Percentiles rank a stretch among this genome's conserved stretches.
Evolutionary conservation across 202 grass and related monocot species (phyloP).

Genomic region (Bolboschoenoplectus hybrid): DNA sequence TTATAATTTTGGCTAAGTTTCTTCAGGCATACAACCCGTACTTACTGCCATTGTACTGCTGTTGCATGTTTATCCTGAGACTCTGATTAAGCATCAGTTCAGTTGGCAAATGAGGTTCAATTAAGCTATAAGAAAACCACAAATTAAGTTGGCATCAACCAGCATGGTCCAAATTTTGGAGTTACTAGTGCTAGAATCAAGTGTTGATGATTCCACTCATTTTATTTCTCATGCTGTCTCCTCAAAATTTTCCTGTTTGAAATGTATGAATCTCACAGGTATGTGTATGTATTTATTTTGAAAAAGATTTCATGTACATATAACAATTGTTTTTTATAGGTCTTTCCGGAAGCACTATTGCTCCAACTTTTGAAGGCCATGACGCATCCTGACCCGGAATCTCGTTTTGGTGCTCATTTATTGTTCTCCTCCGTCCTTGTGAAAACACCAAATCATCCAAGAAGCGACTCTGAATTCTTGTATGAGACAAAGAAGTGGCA

Average conservation of each 20-base stretch:
- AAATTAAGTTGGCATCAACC: neutral
- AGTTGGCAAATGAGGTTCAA: neutral
- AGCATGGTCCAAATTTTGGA: neutral
- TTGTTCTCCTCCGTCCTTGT: conserved; percentile 79
- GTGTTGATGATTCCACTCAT: neutral
- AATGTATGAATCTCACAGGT: neutral
- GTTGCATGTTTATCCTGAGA: neutral
- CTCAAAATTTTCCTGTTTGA: neutral
- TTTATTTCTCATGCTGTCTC: neutral
- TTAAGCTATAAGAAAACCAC: neutral
- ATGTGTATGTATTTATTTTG: neutral
- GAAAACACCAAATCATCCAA: conserved; percentile 61
- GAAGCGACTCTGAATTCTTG: conserved; percentile 79
- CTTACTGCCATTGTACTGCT: neutral
- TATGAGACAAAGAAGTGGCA: conserved; percentile 92
- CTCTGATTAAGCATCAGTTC: neutral
- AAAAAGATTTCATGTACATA: neutral
- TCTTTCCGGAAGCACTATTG: conserved; percentile 89
- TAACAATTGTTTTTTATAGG: conserved; percentile 50
- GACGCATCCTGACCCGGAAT: conserved; percentile 90
- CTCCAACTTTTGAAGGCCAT: conserved; percentile 83
- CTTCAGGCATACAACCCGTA: neutral
- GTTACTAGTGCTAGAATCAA: neutral
- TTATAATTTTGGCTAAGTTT: conserved; percentile 2
- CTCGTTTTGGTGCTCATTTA: conserved; percentile 81